Evolutionary conservation across 2,329 filamentous ascomycete species (phyloP).

Genomic region (Fusarium brevicatenulatum): DNA sequence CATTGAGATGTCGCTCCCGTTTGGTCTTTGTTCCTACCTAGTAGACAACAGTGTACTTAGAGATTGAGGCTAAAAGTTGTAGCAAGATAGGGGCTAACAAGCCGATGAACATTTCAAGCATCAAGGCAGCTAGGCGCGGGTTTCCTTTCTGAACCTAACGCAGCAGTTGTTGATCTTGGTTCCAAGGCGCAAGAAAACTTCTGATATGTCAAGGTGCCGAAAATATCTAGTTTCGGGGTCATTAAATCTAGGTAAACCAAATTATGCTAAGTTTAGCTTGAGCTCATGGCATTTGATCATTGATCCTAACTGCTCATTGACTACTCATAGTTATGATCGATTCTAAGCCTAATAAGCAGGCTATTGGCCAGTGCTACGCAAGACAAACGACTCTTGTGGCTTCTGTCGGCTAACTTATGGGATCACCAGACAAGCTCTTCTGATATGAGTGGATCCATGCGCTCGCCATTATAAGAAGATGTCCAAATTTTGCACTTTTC

Average conservation of each 20-base stretch:
- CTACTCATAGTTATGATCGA: background rate
- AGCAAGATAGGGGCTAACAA: background rate
- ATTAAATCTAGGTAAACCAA: background rate
- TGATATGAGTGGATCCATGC: background rate
- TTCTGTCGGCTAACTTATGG: background rate
- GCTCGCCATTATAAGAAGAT: background rate
- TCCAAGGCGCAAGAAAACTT: background rate
- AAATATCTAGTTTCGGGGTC: background rate
- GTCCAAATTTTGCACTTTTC: background rate
- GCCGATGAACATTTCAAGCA: background rate
- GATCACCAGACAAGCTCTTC: background rate
- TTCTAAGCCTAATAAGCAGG: background rate
- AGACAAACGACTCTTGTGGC: constrained; percentile 3
- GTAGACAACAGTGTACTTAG: background rate
- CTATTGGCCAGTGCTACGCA: background rate
- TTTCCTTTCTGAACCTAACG: background rate
- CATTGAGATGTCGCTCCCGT: constrained; percentile 1
- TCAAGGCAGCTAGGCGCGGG: too few relatives aligned
- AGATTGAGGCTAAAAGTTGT: background rate
- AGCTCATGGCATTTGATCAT: background rate
- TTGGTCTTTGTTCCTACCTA: constrained; percentile 33
- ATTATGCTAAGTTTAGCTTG: background rate
- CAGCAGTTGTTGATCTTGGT: background rate
- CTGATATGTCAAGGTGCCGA: background rate
- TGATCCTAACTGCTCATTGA: background rate